Conservation (phyloP, 2,329 filamentous ascomycete genomes). For the Plectosphaerella cucumerina region DNA sequence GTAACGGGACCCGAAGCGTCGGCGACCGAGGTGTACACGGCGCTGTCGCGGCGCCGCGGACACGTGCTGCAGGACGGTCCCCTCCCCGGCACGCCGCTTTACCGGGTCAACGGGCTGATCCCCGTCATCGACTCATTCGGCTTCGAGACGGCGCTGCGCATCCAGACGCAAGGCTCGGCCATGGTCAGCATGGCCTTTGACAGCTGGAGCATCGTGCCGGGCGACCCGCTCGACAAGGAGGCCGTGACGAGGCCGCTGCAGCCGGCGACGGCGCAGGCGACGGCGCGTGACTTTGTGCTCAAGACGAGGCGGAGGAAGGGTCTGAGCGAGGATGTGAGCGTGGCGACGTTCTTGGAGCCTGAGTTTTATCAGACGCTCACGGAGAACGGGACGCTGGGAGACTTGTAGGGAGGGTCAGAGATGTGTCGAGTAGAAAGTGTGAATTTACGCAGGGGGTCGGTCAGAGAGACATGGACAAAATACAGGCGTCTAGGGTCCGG, state of each 20-base stretch:
- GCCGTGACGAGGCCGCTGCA: conserved; percentile 80
- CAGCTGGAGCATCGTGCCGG: conserved; percentile 91
- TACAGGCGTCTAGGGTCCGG: not conserved
- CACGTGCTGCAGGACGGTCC: conserved; percentile 94
- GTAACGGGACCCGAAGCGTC: conserved; percentile 92
- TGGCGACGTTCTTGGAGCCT: conserved; percentile 93
- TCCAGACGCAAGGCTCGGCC: conserved; percentile 90
- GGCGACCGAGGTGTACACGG: conserved; percentile 85
- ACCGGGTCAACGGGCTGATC: conserved; percentile 84
- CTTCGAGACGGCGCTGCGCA: conserved; percentile 94
- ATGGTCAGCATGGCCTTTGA: conserved; percentile 92
- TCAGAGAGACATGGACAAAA: not conserved
- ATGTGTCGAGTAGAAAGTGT: too few species aligned
- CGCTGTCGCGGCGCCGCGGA: conserved; percentile 80
- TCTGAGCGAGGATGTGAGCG: conserved; percentile 88
- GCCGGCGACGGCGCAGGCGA: conserved; percentile 81
- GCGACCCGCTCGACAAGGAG: conserved; percentile 87
- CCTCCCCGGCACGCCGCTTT: conserved; percentile 89
- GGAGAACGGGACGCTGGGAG: conserved; percentile 81
- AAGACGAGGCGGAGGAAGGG: conserved; percentile 95
- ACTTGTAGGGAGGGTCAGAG: conserved; percentile 24
- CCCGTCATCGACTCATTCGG: conserved; percentile 97
- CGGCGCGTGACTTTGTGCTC: conserved; percentile 90
- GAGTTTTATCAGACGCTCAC: conserved; percentile 86
- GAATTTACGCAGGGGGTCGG: not conserved